phyloP scores from a whole-genome alignment of 169 alveolate species.

The Cryptosporidium ubiquitum region DNA sequence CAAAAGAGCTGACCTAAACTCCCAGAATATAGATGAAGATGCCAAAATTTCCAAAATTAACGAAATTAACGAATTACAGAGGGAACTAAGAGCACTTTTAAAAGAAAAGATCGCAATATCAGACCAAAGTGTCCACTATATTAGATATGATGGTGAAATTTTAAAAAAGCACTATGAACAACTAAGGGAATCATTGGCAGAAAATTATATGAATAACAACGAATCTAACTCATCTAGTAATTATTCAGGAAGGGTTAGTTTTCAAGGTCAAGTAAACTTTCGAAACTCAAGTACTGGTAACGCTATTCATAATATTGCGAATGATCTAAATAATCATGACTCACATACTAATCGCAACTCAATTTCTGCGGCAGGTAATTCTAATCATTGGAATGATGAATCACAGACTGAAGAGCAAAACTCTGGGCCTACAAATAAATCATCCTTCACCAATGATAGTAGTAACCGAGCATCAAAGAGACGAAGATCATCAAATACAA shows the following conservation, averaged over 20 bases:
- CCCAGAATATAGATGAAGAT: not conserved
- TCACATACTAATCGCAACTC: not conserved
- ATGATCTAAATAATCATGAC: not conserved
- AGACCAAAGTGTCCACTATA: conserved; percentile 68
- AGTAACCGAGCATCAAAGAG: conserved; percentile 4
- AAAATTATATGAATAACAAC: not conserved
- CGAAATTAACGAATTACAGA: conserved; percentile 48
- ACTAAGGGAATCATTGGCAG: conserved; percentile 48
- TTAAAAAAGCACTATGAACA: conserved; percentile 53
- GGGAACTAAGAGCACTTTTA: conserved; percentile 19
- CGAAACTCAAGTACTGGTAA: conserved; percentile 12
- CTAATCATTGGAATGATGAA: not conserved
- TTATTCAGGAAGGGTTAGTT: conserved; percentile 44
- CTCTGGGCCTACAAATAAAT: not conserved
- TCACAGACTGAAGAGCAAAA: not conserved
- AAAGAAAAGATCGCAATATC: conserved; percentile 66
- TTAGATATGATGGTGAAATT: conserved; percentile 73
- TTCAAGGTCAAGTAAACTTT: not conserved
- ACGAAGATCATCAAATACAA: conserved; percentile 19
- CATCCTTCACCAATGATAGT: not conserved
- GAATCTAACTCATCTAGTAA: conserved; percentile 7
- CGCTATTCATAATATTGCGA: not conserved
- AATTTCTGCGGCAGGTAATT: not conserved
- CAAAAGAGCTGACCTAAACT: not conserved
- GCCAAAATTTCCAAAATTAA: not conserved